These are phyloP conservation scores for Apophysomyces trapeziformis DNA, from an alignment of 371 early-diverging fungal species.

Conservation along the genomic window DNA sequence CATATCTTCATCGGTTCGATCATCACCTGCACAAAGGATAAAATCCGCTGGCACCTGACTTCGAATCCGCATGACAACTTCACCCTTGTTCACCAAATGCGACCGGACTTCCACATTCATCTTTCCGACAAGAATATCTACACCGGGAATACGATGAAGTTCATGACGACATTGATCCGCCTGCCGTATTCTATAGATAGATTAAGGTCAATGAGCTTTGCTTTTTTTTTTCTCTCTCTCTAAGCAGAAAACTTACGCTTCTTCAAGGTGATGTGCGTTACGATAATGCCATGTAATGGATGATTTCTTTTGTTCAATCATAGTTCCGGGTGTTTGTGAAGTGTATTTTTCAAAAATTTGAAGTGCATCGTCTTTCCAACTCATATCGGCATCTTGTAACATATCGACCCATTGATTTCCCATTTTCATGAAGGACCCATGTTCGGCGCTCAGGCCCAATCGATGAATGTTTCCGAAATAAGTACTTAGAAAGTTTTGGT, in stretches of 20 bases:
- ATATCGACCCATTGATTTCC: constrained; percentile 79
- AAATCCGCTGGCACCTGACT: constrained; percentile 64
- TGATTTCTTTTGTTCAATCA: constrained; percentile 85
- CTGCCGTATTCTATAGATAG: constrained; percentile 50
- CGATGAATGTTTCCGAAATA: constrained; percentile 77
- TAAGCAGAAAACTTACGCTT: constrained; percentile 47
- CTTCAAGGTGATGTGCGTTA: constrained; percentile 55
- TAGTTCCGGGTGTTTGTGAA: constrained; percentile 88
- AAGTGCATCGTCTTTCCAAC: constrained; percentile 88
- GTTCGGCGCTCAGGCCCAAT: constrained; percentile 71
- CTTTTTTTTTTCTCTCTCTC: too few relatives aligned
- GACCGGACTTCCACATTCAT: constrained; percentile 96
- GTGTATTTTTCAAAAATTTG: constrained; percentile 90
- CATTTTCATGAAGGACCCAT: constrained; percentile 87
- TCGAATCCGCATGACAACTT: constrained; percentile 85
- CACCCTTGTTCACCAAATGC: constrained; percentile 84
- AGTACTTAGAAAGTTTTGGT: constrained; percentile 59
- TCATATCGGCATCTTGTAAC: constrained; percentile 80
- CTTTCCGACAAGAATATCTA: constrained; percentile 94
- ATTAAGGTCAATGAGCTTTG: not conserved
- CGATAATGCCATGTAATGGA: constrained; percentile 94
- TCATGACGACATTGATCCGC: constrained; percentile 86
- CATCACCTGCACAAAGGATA: constrained; percentile 94
- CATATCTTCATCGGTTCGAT: constrained; percentile 98
- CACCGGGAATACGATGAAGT: constrained; percentile 81